Evolutionary conservation across 1,284 basidiomycete genomes (phyloP).

Genomic region (Trametes sp.): DNA sequence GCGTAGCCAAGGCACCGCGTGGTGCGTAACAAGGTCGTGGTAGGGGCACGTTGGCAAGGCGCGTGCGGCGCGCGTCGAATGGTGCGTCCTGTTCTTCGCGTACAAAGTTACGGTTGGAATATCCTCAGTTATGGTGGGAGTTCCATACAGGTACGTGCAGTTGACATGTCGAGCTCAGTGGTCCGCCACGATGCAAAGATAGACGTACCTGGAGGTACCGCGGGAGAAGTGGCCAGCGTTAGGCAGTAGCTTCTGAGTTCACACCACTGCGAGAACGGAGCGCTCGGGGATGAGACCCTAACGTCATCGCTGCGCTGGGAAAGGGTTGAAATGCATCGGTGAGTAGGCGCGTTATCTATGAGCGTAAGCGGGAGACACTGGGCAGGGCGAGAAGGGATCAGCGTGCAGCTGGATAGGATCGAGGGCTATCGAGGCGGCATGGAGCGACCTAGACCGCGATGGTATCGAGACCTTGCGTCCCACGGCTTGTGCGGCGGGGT

Average conservation of each 20-base stretch:
- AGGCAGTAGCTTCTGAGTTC: not conserved
- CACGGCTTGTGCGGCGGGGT: not conserved
- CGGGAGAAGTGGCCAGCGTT: not conserved
- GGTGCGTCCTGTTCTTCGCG: not conserved
- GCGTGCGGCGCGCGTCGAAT: not conserved
- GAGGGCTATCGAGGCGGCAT: conserved; percentile 23
- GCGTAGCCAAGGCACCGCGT: conserved; percentile 23
- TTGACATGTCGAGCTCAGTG: not conserved
- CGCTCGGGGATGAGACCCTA: not conserved
- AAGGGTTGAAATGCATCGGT: conserved; percentile 2
- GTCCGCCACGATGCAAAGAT: conserved; percentile 1
- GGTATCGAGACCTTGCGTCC: conserved; percentile 4
- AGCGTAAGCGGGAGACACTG: conserved; percentile 16
- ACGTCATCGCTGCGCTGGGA: conserved; percentile 12
- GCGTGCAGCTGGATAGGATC: conserved; percentile 15
- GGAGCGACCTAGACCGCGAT: conserved; percentile 22
- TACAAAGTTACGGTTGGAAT: conserved; percentile 5
- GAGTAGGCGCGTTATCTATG: conserved; percentile 11
- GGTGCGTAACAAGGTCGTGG: conserved; percentile 7
- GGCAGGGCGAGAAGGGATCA: conserved; percentile 30
- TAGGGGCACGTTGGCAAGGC: not conserved
- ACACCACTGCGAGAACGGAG: conserved; percentile 8
- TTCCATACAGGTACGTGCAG: not conserved
- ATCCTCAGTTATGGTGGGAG: not conserved
- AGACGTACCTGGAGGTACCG: conserved; percentile 5